Base-by-base conservation (phyloP, 2,329 filamentous ascomycete species). In the Talaromyces amestolkiae region DNA sequence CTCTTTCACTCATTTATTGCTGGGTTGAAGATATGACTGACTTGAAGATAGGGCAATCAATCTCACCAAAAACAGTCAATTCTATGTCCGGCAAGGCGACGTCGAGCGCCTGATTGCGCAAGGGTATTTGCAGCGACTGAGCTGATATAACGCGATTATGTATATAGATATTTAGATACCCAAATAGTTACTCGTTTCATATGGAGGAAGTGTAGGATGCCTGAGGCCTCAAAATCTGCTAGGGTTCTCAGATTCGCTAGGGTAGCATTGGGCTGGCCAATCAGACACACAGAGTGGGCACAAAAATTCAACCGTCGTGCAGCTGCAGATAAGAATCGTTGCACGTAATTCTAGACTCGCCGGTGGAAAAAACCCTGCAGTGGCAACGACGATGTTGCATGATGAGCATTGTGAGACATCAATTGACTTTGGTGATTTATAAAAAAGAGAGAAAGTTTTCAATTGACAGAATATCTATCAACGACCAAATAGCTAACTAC, bases 21-120 rank as follows among this genome's bases (percentile, higher is more conserved):
- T 37, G 19, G n/a, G 9, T 1, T 17, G 24, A 22, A 35, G 8
- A 22, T 7, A 31, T 56, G 31, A 15, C 31, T 56, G 53, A 56
- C 33, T 53, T 56, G n/a, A 22, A 9, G 3, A 39, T 71, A 97
- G 93, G 17, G 91, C 93, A 13, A 97, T 99, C 72, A 98, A 91
- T 67, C 85, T 99, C 81, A 97, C 93, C 43, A 98, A 96, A 79
- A 98, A 99, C 79, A 97, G 93, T 74, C 95, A 99, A 76, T 96
- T 99, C 75, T 98, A 96, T 74, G 95, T 99, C 45, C 87, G 94
- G 56, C 92, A 97, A 74, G 94, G 92, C 27, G 95, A 99, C 79
- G 95, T 99, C 7, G 95, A 99, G 79, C 87, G 93, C 60, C 79
- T 99, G 71, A 97, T 99, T 73, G 87, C 92, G 17, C 94, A 98